A percentile compares a stretch with the other conserved stretches of the same genome.
Conservation (phyloP, 805 yeast species). For the Torulaspora franciscae region DNA sequence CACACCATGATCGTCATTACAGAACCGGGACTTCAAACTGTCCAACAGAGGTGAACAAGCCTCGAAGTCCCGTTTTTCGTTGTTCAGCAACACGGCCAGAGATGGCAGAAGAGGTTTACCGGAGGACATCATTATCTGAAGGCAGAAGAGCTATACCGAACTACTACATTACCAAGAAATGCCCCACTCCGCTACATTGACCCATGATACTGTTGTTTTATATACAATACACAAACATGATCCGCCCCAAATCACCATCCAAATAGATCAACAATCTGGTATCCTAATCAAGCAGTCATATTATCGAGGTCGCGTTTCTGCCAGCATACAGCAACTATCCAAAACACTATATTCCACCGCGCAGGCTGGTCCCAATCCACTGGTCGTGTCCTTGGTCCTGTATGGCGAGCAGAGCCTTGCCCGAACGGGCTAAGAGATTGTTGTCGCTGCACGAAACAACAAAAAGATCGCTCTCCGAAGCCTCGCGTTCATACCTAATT, state of each 20-base stretch:
- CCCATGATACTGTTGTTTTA: neutral
- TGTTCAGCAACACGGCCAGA: conserved; percentile 18
- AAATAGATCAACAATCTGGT: conserved; percentile 8
- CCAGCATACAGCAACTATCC: neutral
- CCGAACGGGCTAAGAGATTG: conserved; percentile 5
- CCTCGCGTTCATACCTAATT: conserved; percentile 9
- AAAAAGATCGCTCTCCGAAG: neutral
- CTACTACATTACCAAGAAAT: neutral
- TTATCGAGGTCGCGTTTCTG: conserved; percentile 14
- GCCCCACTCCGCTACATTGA: neutral
- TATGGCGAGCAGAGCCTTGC: neutral
- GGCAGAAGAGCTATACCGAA: neutral
- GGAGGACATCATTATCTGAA: conserved; percentile 3
- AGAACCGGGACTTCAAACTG: conserved; percentile 19
- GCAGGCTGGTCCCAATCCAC: neutral
- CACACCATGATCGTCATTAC: conserved; percentile 25
- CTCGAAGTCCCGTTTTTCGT: conserved; percentile 13
- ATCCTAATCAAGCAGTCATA: conserved; percentile 16
- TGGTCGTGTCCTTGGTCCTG: neutral
- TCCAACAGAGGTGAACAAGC: conserved; percentile 24
- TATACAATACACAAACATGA: neutral
- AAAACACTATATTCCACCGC: neutral
- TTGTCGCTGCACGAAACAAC: conserved; percentile 1
- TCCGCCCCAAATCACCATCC: conserved; percentile 2
- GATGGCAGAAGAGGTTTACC: conserved; percentile 21